A percentile compares a stretch with the other conserved stretches of the same genome.
Conservation (phyloP, 805 yeast genomes). For the Komagataella kurtzmanii region DNA sequence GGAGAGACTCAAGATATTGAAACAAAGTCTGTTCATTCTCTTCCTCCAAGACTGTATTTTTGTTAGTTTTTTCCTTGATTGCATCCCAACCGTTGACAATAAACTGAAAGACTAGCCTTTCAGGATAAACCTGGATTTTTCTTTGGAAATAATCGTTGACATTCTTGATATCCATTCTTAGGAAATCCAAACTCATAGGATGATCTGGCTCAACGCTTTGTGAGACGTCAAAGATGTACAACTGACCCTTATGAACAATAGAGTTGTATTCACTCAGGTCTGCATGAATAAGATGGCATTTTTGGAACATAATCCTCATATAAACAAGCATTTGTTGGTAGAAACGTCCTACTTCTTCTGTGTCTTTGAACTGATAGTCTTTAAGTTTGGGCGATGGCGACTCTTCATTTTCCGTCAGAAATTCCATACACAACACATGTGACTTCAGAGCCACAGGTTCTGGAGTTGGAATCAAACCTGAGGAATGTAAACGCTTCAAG, state of each 20-base stretch:
- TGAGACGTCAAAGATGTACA: constrained; percentile 90
- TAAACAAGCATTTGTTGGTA: constrained; percentile 73
- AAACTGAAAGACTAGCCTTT: constrained; percentile 68
- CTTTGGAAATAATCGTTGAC: constrained; percentile 80
- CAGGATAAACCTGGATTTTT: constrained; percentile 68
- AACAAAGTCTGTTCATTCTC: constrained; percentile 29
- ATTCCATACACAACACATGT: constrained; percentile 93
- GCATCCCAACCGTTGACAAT: constrained; percentile 39
- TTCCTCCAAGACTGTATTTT: constrained; percentile 17
- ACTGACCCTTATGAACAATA: constrained; percentile 63
- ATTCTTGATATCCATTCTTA: constrained; percentile 95
- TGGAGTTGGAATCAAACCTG: constrained; percentile 79
- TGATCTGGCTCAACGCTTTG: constrained; percentile 97
- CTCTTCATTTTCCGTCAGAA: constrained; percentile 62
- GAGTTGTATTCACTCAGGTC: constrained; percentile 92
- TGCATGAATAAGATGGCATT: constrained; percentile 88
- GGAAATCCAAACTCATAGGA: constrained; percentile 88
- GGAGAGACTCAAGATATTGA: constrained; percentile 32
- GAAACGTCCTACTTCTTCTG: constrained; percentile 49
- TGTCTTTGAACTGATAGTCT: constrained; percentile 65
- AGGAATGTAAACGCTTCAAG: constrained; percentile 61
- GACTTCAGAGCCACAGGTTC: constrained; percentile 80
- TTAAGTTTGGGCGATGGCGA: constrained; percentile 84
- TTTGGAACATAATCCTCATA: constrained; percentile 79
- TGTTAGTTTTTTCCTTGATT: constrained; percentile 18